These are phyloP conservation scores for Eucalyptus erythrocorys DNA, from an alignment of 345 rosid genomes.

Conservation along the genomic window DNA sequence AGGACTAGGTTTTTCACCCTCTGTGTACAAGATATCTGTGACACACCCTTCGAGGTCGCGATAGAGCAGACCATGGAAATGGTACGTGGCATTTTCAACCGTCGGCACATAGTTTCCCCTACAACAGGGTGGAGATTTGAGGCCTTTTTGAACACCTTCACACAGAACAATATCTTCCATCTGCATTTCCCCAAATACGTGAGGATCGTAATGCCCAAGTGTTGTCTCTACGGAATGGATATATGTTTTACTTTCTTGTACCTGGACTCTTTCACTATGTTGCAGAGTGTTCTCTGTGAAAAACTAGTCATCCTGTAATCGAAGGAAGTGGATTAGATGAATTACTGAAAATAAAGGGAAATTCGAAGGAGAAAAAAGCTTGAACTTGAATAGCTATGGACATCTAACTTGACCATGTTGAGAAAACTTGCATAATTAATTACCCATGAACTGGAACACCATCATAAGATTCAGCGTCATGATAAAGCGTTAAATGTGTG, in stretches of 20 bases:
- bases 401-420: neutral
- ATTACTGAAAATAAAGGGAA: neutral
- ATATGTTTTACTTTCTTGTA: neutral
- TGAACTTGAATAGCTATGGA: neutral
- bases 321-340: neutral
- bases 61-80: neutral
- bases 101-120: constrained; percentile 56
- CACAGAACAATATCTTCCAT: constrained; percentile 60
- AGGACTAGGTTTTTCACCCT: neutral
- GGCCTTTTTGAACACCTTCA: constrained; percentile 72
- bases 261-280: constrained; percentile 75
- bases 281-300: constrained; percentile 45
- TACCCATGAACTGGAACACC: neutral
- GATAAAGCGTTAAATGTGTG: neutral
- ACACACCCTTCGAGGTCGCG: neutral
- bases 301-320: constrained; percentile 45
- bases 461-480: neutral
- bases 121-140: constrained; percentile 53
- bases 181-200: constrained; percentile 14
- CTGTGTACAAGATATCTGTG: neutral
- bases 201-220: neutral
- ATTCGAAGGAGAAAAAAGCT: neutral
- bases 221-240: neutral
- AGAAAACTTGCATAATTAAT: neutral
- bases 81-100: constrained; percentile 33